A percentile compares a stretch with the other conserved stretches of the same genome.
Evolutionary conservation across 768 basidiomycete genomes (phyloP).

Genomic region (Leccinum sublutescens): DNA sequence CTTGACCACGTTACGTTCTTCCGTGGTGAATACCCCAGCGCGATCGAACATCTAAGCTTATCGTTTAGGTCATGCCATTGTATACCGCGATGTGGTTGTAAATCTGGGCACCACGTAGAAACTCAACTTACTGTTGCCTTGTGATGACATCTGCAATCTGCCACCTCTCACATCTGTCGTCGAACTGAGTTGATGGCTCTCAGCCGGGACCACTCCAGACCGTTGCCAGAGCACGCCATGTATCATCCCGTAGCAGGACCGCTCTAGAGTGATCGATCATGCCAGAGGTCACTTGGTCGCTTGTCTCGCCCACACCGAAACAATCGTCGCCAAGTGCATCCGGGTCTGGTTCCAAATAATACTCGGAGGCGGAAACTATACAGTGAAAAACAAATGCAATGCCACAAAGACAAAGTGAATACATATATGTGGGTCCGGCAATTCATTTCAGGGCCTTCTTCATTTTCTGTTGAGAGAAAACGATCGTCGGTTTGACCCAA

Average conservation of each 20-base stretch:
- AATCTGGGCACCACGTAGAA: not conserved
- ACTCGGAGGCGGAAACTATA: not conserved
- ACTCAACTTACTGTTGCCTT: not conserved
- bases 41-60: not conserved
- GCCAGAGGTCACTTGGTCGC: not conserved
- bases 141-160: not conserved
- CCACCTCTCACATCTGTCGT: not conserved
- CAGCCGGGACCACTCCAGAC: too few relatives aligned
- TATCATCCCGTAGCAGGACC: too few relatives aligned
- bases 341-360: too few relatives aligned
- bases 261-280: not conserved
- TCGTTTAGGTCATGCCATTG: not conserved
- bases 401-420: not conserved
- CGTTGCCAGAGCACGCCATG: too few relatives aligned
- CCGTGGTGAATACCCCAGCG: not conserved
- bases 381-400: not conserved
- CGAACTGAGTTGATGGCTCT: too few relatives aligned
- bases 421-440: not conserved
- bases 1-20: not conserved
- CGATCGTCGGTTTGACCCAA: not conserved
- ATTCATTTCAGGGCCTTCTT: slow-evolving; percentile 70
- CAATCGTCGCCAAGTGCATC: not conserved
- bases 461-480: slow-evolving; percentile 57
- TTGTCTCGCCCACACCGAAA: not conserved
- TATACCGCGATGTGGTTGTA: not conserved